phyloP scores from a whole-genome alignment of 2,329 filamentous ascomycete genomes.

The Colletotrichum musae region DNA sequence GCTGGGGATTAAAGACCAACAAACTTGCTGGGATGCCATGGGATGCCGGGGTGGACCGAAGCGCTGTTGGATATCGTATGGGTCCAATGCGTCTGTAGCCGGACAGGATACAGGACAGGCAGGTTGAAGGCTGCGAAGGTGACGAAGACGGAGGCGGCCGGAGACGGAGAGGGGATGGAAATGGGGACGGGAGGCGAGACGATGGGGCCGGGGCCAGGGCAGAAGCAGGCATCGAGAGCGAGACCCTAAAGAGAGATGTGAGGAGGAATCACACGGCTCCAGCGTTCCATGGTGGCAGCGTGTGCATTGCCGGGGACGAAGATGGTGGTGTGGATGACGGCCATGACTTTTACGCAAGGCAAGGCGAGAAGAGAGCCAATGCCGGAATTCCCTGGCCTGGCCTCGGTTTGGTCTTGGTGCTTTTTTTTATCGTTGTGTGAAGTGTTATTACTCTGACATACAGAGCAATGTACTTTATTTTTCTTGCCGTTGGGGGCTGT shows the following conservation, averaged over 20 bases:
- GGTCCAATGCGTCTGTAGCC: too few species aligned
- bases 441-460: too few species aligned
- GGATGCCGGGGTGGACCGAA: too few species aligned
- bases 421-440: not conserved
- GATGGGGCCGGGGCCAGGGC: too few species aligned
- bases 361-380: conserved; percentile 7
- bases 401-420: not conserved
- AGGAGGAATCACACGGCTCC: conserved; percentile 30
- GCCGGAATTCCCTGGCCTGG: not conserved
- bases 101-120: too few species aligned
- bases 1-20: conserved; percentile 2
- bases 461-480: not conserved
- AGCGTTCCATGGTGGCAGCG: conserved; percentile 36
- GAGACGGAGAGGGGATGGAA: conserved; percentile 4
- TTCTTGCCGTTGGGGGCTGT: conserved; percentile 16
- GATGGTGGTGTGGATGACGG: conserved; percentile 30
- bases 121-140: too few species aligned
- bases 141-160: too few species aligned
- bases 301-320: conserved; percentile 37
- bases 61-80: too few species aligned
- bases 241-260: not conserved
- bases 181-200: too few species aligned
- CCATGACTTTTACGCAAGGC: conserved; percentile 25
- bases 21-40: too few species aligned
- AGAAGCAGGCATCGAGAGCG: not conserved